Percentiles rank a stretch among this genome's conserved stretches.
These are phyloP conservation scores for Porphyrellus cyaneotinctus DNA, from an alignment of 768 basidiomycete species.

Conservation along the genomic window DNA sequence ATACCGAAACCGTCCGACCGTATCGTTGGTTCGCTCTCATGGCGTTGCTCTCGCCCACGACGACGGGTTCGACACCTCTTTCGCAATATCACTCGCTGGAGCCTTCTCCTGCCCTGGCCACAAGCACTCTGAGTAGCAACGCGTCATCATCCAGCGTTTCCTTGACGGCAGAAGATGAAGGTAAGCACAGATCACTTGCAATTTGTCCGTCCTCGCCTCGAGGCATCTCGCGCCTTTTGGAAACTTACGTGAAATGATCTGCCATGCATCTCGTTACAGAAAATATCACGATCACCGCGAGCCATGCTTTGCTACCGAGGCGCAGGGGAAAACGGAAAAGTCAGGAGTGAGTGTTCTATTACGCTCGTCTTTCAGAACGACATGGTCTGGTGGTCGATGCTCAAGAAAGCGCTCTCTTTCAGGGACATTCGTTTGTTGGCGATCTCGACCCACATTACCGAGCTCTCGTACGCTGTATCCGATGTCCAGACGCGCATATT, in stretches of 20 bases:
- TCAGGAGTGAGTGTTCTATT: slow-evolving; percentile 54
- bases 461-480: slow-evolving; percentile 80
- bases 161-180: slow-evolving; percentile 59
- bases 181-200: slow-evolving; percentile 36
- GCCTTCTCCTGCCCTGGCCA: slow-evolving; percentile 24
- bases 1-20: slow-evolving; percentile 5
- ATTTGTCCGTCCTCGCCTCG: slow-evolving; percentile 15
- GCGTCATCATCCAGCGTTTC: slow-evolving; percentile 50
- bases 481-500: slow-evolving; percentile 92
- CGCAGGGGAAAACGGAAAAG: slow-evolving; percentile 53
- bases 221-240: slow-evolving; percentile 26
- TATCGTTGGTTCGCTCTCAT: slow-evolving; percentile 7
- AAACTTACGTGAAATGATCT: slow-evolving; percentile 33
- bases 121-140: slow-evolving; percentile 21
- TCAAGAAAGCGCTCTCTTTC: slow-evolving; percentile 26
- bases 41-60: slow-evolving; percentile 23
- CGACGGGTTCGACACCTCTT: slow-evolving; percentile 30
- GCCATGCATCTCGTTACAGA: slow-evolving; percentile 42
- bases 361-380: slow-evolving; percentile 13
- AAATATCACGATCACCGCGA: slow-evolving; percentile 67
- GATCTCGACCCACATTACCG: slow-evolving; percentile 81
- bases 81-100: slow-evolving; percentile 33
- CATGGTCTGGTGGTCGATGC: slow-evolving; percentile 25
- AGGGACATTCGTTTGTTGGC: slow-evolving; percentile 76
- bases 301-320: slow-evolving; percentile 39